Conservation (phyloP, 257 asterid species). For the Nicotiana knightiana region DNA sequence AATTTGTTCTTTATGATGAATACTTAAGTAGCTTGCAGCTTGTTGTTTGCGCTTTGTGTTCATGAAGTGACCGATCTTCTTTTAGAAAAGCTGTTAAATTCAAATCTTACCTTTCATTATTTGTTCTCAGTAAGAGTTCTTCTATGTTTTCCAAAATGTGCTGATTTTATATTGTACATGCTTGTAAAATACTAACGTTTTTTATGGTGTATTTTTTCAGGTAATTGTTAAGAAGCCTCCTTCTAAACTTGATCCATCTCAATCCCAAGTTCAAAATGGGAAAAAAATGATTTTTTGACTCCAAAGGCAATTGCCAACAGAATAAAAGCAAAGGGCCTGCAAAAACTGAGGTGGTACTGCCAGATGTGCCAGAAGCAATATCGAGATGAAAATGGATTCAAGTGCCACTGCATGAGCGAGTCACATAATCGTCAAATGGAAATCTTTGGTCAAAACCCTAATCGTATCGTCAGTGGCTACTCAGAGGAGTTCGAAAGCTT, state of each 20-base stretch:
- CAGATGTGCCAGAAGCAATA: conserved; percentile 97
- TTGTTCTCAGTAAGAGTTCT: too few species aligned
- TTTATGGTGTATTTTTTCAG: not conserved
- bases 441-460: conserved; percentile 78
- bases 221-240: not conserved
- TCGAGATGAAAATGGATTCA: conserved; percentile 93
- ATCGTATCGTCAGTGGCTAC: conserved; percentile 61
- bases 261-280: conserved; percentile 33
- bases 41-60: too few species aligned
- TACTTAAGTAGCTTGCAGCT: too few species aligned
- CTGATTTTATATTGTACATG: not conserved
- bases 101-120: too few species aligned
- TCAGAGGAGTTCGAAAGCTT: conserved; percentile 65
- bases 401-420: conserved; percentile 95
- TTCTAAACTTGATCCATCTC: not conserved
- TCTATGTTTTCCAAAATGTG: too few species aligned
- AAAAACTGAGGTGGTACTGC: conserved; percentile 88
- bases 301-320: conserved; percentile 94
- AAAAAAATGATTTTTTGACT: conserved; percentile 78
- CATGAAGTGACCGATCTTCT: too few species aligned
- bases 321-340: conserved; percentile 76
- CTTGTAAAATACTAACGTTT: not conserved
- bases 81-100: too few species aligned
- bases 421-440: conserved; percentile 94
- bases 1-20: too few species aligned